Conservation (phyloP, 2,329 filamentous ascomycete species). For the Clarireedia hainanense region DNA sequence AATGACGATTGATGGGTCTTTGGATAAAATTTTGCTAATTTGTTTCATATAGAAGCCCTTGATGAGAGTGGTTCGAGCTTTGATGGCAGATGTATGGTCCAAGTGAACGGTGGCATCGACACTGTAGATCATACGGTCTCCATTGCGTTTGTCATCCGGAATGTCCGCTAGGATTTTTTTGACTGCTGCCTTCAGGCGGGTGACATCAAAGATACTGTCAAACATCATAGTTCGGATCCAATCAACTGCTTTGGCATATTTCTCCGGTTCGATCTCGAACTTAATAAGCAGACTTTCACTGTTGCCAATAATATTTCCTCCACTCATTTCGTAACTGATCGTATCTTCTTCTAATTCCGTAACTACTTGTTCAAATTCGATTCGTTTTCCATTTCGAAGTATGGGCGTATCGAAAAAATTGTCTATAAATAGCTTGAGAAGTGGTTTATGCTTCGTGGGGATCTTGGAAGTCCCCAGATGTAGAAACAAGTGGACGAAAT, state of each 20-base stretch:
- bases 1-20: conserved; percentile 68
- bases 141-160: conserved; percentile 84
- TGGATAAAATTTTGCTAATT: conserved; percentile 70
- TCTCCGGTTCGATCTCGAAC: conserved; percentile 81
- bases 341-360: conserved; percentile 88
- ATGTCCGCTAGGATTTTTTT: conserved; percentile 85
- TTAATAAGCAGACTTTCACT: conserved; percentile 73
- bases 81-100: conserved; percentile 65
- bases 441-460: conserved; percentile 73
- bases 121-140: conserved; percentile 57
- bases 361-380: conserved; percentile 89
- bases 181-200: conserved; percentile 54
- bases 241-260: conserved; percentile 72
- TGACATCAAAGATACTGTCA: conserved; percentile 76
- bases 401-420: conserved; percentile 95
- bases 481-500: conserved; percentile 80
- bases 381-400: conserved; percentile 60
- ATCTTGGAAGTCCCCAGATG: conserved; percentile 72
- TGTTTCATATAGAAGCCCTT: conserved; percentile 82
- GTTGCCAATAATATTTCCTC: conserved; percentile 62
- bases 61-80: conserved; percentile 74
- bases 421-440: conserved; percentile 77
- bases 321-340: conserved; percentile 69
- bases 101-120: conserved; percentile 74
- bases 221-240: conserved; percentile 86